Evolutionary conservation across 2,329 filamentous ascomycete species (phyloP).

Genomic region (Triangularia setosa): DNA sequence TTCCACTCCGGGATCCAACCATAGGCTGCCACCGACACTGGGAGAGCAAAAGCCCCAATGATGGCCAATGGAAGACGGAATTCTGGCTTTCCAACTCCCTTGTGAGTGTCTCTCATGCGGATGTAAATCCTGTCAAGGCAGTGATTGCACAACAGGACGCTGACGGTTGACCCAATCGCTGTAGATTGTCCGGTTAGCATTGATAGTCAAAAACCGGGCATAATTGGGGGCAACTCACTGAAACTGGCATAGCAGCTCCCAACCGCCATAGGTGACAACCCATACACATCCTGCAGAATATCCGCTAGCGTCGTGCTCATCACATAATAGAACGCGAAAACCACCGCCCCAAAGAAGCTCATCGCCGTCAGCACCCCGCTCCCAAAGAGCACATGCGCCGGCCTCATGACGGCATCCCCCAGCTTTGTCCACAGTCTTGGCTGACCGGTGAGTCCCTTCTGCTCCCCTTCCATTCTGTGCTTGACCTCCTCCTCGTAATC

Average conservation of each 20-base stretch:
- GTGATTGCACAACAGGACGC: constrained; percentile 47
- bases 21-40: constrained; percentile 43
- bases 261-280: constrained; percentile 46
- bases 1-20: constrained; percentile 48
- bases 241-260: constrained; percentile 54
- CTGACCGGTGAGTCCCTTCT: not conserved
- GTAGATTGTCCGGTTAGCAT: not conserved
- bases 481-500: constrained; percentile 20
- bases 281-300: constrained; percentile 46
- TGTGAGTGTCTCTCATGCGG: constrained; percentile 38
- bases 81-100: constrained; percentile 46
- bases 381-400: constrained; percentile 41
- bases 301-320: constrained; percentile 50
- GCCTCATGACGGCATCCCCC: constrained; percentile 42
- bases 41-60: constrained; percentile 43
- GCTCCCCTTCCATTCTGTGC: constrained; percentile 1
- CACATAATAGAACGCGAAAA: constrained; percentile 52
- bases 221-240: constrained; percentile 42
- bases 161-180: constrained; percentile 47
- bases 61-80: constrained; percentile 51
- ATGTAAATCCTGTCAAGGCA: constrained; percentile 52
- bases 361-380: constrained; percentile 48
- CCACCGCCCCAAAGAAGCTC: constrained; percentile 44
- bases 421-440: constrained; percentile 30
- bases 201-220: too few species aligned